Base-by-base conservation (phyloP, 495 filamentous ascomycete species). In the Wilcoxina mikolae region DNA sequence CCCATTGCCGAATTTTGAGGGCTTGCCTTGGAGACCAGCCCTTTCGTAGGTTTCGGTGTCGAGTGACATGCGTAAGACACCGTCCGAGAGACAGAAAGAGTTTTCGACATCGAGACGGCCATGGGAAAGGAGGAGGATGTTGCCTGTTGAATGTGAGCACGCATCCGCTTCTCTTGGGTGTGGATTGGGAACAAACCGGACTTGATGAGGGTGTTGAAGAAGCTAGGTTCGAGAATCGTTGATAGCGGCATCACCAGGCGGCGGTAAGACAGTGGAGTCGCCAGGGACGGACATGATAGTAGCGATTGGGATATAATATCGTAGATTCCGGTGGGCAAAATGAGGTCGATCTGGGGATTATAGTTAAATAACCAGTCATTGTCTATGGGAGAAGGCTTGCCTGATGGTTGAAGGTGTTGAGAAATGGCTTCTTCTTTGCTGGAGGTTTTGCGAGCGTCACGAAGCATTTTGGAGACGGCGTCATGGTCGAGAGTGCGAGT, bases 51-150 rank as follows among this genome's bases (percentile, higher is more conserved):
- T 78, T 53, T 91, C 83, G 57, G 83, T 91, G 42, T 85, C 82
- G 7, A 96, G 73, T 50, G 85, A 82, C 56, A 96, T 74, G 31
- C 74, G 78, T 51, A 96, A 72, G 4, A 81, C 60, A 78, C 89
- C 89, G 53, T 89, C 77, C 54, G 68, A 74, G 1, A 98, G 70
- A 0, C 76, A 78, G 63, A 83, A 93, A 2, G 86, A 72, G 65
- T 85, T 87, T 61, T 94, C 87, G 9, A 83, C 76, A n/a, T 81
- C 84, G 38, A 78, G 71, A 22, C 77, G 74, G 25, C 91, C 91
- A 65, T 94, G 83, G 0, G 93, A 95, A 15, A 94, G 78, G 85
- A 98, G 91, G 63, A 93, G 67, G 58, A 94, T 74, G 65, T 87
- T 83, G 18, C 91, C 90, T 94, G 53, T 25, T 18, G 10, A 29